Conservation (phyloP, 2,329 filamentous ascomycete genomes). For the Diaporthe batatas region DNA sequence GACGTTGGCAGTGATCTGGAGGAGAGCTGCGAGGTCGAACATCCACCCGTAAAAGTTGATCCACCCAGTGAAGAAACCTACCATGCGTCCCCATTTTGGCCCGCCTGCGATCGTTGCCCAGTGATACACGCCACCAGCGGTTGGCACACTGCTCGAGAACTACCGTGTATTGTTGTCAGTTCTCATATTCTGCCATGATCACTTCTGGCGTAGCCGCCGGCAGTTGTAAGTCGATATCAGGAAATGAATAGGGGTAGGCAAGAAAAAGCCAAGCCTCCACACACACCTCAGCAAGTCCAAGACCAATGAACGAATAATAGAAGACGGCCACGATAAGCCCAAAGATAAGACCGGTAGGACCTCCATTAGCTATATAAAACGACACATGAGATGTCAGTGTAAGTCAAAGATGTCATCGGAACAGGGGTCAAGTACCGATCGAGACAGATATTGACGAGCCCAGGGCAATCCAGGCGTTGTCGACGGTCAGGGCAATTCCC, state of each 20-base stretch:
- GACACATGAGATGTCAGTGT: conserved; percentile 32
- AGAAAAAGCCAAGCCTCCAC: conserved; percentile 4
- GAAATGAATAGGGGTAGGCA: not conserved
- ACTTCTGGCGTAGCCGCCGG: not conserved
- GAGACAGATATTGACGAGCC: conserved; percentile 71
- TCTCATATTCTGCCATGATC: not conserved
- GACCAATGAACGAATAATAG: conserved; percentile 58
- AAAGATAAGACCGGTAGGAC: conserved; percentile 58
- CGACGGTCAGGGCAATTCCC: conserved; percentile 71
- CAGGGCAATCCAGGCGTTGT: conserved; percentile 75
- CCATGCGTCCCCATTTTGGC: conserved; percentile 64
- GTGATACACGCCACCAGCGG: conserved; percentile 71
- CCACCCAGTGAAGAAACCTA: conserved; percentile 63
- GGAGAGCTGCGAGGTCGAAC: conserved; percentile 71
- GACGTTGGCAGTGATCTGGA: conserved; percentile 70
- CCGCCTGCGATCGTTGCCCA: conserved; percentile 72
- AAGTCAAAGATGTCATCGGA: conserved; percentile 13
- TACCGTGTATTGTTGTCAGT: conserved; percentile 56
- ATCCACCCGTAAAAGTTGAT: conserved; percentile 73
- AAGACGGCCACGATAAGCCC: conserved; percentile 58
- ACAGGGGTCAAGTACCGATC: conserved; percentile 52
- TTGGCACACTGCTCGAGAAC: conserved; percentile 72
- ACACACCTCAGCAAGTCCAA: conserved; percentile 57
- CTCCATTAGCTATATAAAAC: conserved; percentile 53
- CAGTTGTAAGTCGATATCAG: conserved; percentile 36